A percentile compares a stretch with the other conserved stretches of the same genome.
phyloP scores from a whole-genome alignment of 106 monocot genomes.

The Acorus gramineus region DNA sequence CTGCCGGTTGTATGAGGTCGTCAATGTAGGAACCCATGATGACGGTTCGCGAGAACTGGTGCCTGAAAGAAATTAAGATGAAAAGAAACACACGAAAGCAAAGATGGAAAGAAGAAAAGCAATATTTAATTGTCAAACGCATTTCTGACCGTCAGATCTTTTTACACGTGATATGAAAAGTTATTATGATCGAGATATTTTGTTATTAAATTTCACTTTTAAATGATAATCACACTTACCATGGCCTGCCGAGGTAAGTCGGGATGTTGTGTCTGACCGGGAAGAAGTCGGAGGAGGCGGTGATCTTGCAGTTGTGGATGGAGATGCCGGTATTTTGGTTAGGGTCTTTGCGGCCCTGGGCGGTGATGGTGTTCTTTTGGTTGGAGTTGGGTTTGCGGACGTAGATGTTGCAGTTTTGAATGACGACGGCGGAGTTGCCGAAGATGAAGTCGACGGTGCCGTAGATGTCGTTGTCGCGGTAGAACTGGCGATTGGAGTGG shows the following conservation, averaged over 20 bases:
- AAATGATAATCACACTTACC: not conserved
- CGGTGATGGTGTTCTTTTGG: slow-evolving; percentile 55
- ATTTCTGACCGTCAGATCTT: too few relatives aligned
- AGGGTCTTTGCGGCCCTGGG: slow-evolving; percentile 62
- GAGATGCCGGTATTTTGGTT: slow-evolving; percentile 78
- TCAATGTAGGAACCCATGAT: slow-evolving; percentile 44
- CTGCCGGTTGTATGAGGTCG: slow-evolving; percentile 24
- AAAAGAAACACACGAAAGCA: too few relatives aligned
- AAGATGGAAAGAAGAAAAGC: too few relatives aligned
- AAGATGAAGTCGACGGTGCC: slow-evolving; percentile 89
- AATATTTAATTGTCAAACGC: too few relatives aligned
- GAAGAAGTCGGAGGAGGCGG: slow-evolving; percentile 23
- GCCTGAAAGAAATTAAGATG: slow-evolving; percentile 3
- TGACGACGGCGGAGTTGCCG: slow-evolving; percentile 72
- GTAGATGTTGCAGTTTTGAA: slow-evolving; percentile 46
- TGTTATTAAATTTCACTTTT: too few relatives aligned
- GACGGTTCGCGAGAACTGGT: slow-evolving; percentile 54
- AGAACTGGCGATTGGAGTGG: slow-evolving; percentile 74
- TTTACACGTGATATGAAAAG: too few relatives aligned
- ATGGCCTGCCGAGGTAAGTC: slow-evolving; percentile 70
- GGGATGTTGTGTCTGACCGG: slow-evolving; percentile 13
- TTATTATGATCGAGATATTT: too few relatives aligned
- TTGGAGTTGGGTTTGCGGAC: slow-evolving; percentile 20
- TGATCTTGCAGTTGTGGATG: slow-evolving; percentile 39
- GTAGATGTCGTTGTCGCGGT: slow-evolving; percentile 53